phyloP scores from a whole-genome alignment of 805 yeast genomes.

The Pichia phayaonensis region DNA sequence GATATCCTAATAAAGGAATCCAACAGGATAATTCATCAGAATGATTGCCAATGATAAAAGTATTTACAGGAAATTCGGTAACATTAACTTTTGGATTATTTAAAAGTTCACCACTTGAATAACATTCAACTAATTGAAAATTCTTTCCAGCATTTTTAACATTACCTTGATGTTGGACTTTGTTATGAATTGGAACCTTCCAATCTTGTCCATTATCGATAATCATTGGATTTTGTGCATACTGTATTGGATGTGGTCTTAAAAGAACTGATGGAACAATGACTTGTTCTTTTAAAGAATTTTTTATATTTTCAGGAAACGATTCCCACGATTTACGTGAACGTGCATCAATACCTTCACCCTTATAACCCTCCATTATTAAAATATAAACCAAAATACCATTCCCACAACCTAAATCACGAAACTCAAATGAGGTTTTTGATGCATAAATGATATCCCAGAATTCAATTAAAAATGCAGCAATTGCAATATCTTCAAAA shows the following conservation, averaged over 20 bases:
- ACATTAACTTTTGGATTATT: conserved; percentile 49
- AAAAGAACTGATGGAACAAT: conserved; percentile 70
- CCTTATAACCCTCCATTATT: conserved; percentile 69
- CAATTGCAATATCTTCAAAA: conserved; percentile 92
- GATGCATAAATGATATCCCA: conserved; percentile 51
- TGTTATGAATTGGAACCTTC: conserved; percentile 37
- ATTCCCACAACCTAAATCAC: conserved; percentile 94
- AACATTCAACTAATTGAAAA: conserved; percentile 44
- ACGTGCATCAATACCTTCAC: conserved; percentile 86
- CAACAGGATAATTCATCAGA: conserved; percentile 93
- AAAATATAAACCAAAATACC: conserved; percentile 77
- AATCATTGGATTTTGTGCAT: conserved; percentile 43
- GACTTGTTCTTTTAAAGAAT: conserved; percentile 61
- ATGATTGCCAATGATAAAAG: conserved; percentile 89
- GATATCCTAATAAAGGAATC: conserved; percentile 83
- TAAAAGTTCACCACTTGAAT: conserved; percentile 45
- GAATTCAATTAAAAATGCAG: conserved; percentile 83
- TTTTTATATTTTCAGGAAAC: conserved; percentile 60
- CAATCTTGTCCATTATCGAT: conserved; percentile 56
- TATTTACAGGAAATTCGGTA: conserved; percentile 58
- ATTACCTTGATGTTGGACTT: conserved; percentile 20
- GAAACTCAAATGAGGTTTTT: conserved; percentile 50
- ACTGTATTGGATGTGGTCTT: conserved; percentile 61
- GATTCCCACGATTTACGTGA: conserved; percentile 79
- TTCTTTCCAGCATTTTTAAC: conserved; percentile 9